These are phyloP conservation scores for Brassica incana DNA, from an alignment of 345 rosid species.

Conservation along the genomic window DNA sequence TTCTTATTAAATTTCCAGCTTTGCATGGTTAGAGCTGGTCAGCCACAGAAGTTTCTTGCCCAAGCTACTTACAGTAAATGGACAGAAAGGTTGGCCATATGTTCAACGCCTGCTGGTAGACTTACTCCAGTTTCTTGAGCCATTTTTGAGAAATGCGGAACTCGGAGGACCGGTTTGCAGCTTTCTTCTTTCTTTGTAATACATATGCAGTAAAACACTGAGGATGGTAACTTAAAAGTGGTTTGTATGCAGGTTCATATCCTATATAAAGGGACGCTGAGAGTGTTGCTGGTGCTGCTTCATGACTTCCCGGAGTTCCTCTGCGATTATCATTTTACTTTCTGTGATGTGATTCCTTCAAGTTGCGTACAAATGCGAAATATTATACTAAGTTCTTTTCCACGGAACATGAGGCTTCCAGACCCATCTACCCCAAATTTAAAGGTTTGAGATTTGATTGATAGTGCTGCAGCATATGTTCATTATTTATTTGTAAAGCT, in stretches of 20 bases:
- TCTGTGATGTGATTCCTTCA: slow-evolving; percentile 97
- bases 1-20: too few relatives aligned
- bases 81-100: slow-evolving; percentile 94
- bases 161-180: slow-evolving; percentile 70
- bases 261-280: slow-evolving; percentile 88
- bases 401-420: slow-evolving; percentile 94
- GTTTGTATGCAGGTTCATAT: slow-evolving; percentile 67
- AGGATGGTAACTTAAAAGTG: slow-evolving; percentile 53
- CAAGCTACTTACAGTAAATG: slow-evolving; percentile 76
- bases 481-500: neutral
- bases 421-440: slow-evolving; percentile 97
- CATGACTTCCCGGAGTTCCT: slow-evolving; percentile 99
- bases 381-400: slow-evolving; percentile 92
- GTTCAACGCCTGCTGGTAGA: slow-evolving; percentile 86
- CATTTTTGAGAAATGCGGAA: slow-evolving; percentile 91
- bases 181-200: slow-evolving; percentile 14
- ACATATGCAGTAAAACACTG: neutral
- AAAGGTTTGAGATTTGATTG: slow-evolving; percentile 74
- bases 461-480: neutral
- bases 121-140: slow-evolving; percentile 94
- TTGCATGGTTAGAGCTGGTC: slow-evolving; percentile 96
- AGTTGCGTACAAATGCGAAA: slow-evolving; percentile 99
- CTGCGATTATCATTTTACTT: slow-evolving; percentile 94
- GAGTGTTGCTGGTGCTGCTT: slow-evolving; percentile 90
- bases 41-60: slow-evolving; percentile 99